A percentile compares a stretch with the other conserved stretches of the same genome.
These are phyloP conservation scores for Zalerion maritima DNA, from an alignment of 495 filamentous ascomycete genomes.

Conservation along the genomic window DNA sequence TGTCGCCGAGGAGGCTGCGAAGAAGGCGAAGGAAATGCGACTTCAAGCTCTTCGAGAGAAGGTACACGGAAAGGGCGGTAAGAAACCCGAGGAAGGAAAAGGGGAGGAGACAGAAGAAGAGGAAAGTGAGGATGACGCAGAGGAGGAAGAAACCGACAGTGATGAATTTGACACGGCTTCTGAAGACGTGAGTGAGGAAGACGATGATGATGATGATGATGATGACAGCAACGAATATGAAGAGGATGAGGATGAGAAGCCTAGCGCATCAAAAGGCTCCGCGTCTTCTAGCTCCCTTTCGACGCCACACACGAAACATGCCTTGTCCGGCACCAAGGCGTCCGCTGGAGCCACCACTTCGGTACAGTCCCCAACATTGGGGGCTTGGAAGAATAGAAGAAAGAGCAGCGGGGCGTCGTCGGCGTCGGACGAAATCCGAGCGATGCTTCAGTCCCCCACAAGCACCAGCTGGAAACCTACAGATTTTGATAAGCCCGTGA, in stretches of 20 bases:
- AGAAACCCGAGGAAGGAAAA: constrained; percentile 4
- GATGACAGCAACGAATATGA: neutral
- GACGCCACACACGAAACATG: neutral
- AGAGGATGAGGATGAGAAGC: constrained; percentile 1
- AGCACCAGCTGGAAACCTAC: constrained; percentile 30
- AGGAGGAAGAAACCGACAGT: constrained; percentile 1
- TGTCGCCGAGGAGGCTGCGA: constrained; percentile 56
- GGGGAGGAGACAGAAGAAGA: constrained; percentile 3
- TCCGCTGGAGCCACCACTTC: no score
- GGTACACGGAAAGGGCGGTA: constrained; percentile 20
- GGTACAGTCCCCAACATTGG: constrained; percentile 25
- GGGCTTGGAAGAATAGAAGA: constrained; percentile 22
- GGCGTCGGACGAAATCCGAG: constrained; percentile 3
- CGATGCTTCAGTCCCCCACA: constrained; percentile 29
- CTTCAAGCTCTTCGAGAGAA: constrained; percentile 27
- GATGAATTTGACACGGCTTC: constrained; percentile 3
- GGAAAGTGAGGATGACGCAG: neutral
- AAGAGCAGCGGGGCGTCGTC: constrained; percentile 1
- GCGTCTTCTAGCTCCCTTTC: no score
- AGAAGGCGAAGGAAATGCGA: constrained; percentile 41
- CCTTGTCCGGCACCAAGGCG: neutral
- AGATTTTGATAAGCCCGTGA: constrained; percentile 19
- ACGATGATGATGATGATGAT: constrained; percentile 2
- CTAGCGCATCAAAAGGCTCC: no score
- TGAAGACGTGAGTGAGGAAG: constrained; percentile 6